A percentile compares a stretch with the other conserved stretches of the same genome.
These are phyloP conservation scores for Russula abietina DNA, from an alignment of 768 basidiomycete species.

Conservation along the genomic window DNA sequence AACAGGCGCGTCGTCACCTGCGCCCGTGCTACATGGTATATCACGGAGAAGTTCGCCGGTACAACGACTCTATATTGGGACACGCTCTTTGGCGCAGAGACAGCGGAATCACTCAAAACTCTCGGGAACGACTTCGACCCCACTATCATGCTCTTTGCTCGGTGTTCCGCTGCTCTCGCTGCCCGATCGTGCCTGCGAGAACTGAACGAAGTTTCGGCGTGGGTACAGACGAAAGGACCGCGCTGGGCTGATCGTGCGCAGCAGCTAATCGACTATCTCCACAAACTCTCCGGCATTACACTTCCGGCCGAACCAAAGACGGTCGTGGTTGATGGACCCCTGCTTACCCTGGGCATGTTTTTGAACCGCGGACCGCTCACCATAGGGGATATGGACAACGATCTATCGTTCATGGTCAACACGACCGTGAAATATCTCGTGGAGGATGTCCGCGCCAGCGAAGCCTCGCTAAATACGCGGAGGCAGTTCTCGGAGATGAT, in stretches of 20 bases:
- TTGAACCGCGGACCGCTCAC: neutral
- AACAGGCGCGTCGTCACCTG: slow-evolving; percentile 9
- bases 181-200: slow-evolving; percentile 15
- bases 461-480: slow-evolving; percentile 1
- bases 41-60: slow-evolving; percentile 18
- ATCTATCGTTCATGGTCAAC: neutral
- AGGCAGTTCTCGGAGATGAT: neutral
- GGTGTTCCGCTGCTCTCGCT: slow-evolving; percentile 12
- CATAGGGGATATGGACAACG: neutral
- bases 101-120: slow-evolving; percentile 9
- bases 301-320: neutral
- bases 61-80: slow-evolving; percentile 12
- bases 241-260: slow-evolving; percentile 5
- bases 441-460: slow-evolving; percentile 1
- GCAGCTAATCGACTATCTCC: neutral
- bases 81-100: slow-evolving; percentile 14
- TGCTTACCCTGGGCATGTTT: neutral
- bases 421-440: slow-evolving; percentile 12
- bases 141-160: neutral
- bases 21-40: slow-evolving; percentile 8
- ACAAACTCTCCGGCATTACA: neutral
- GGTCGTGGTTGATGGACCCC: slow-evolving; percentile 5
- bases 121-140: slow-evolving; percentile 1
- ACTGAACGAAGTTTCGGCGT: neutral
- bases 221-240: slow-evolving; percentile 1